Conservation (phyloP, 495 filamentous ascomycete genomes). For the Aspergillus ostianus region DNA sequence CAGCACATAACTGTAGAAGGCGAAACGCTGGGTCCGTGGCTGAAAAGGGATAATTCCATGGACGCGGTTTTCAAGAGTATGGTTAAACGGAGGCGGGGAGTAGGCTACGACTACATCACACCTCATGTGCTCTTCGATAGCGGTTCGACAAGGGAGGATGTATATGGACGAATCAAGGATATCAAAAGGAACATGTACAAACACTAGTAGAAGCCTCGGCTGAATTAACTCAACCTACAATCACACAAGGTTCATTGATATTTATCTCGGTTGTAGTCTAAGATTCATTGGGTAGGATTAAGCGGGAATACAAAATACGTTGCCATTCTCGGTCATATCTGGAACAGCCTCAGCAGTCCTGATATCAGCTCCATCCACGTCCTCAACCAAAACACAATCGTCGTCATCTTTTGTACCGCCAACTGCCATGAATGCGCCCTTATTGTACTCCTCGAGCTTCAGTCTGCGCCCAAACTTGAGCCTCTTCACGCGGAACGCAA, state of each 20-base stretch:
- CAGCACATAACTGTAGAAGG: slow-evolving; percentile 16
- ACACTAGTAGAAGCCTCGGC: slow-evolving; percentile 11
- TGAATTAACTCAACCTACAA: slow-evolving; percentile 10
- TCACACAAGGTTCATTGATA: slow-evolving; percentile 10
- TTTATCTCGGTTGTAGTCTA: slow-evolving; percentile 11
- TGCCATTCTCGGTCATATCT: slow-evolving; percentile 26
- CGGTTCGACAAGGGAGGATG: slow-evolving; percentile 21
- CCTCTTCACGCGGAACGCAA: slow-evolving; percentile 32
- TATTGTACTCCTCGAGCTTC: slow-evolving; percentile 27
- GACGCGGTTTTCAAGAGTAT: slow-evolving; percentile 30
- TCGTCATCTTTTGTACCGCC: slow-evolving; percentile 15
- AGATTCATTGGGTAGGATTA: slow-evolving; percentile 14
- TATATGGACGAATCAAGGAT: slow-evolving; percentile 24
- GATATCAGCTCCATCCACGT: slow-evolving; percentile 27
- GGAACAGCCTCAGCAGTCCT: slow-evolving; percentile 20
- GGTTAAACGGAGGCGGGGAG: slow-evolving; percentile 23
- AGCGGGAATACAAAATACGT: slow-evolving; percentile 27
- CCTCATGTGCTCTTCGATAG: slow-evolving; percentile 28
- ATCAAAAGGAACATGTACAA: slow-evolving; percentile 23
- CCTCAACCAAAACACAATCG: slow-evolving; percentile 24
- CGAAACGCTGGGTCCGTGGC: slow-evolving; percentile 23
- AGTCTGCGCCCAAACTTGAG: slow-evolving; percentile 26
- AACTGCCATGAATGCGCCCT: slow-evolving; percentile 26
- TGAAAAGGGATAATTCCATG: slow-evolving; percentile 26
- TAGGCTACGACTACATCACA: slow-evolving; percentile 32